Evolutionary conservation across 805 yeast genomes (phyloP).

Genomic region (Ogataea methylovora): DNA sequence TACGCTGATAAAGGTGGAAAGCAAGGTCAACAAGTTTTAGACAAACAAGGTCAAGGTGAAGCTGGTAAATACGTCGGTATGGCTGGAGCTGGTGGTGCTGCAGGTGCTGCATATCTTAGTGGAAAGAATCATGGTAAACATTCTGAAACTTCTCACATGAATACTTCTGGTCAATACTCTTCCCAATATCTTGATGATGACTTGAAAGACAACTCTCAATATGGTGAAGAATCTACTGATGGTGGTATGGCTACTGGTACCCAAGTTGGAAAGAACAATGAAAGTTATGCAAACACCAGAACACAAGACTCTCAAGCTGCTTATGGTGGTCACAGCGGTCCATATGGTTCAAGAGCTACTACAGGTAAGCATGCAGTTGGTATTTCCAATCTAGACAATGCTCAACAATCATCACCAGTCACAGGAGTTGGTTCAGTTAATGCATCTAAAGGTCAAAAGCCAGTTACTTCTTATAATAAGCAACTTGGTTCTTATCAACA

Average conservation of each 20-base stretch:
- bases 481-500: slow-evolving; percentile 1
- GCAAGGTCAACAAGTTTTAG: neutral
- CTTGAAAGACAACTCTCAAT: neutral
- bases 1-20: neutral
- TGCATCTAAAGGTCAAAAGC: too few species aligned
- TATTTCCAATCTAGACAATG: too few species aligned
- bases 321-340: too few species aligned
- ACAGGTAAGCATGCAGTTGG: neutral
- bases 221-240: neutral
- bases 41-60: neutral
- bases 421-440: too few species aligned
- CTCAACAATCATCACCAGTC: too few species aligned
- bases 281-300: too few species aligned
- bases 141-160: too few species aligned
- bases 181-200: neutral
- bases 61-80: slow-evolving; percentile 1
- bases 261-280: neutral
- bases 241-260: neutral
- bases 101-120: slow-evolving; percentile 2
- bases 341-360: too few species aligned
- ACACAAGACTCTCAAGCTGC: too few species aligned
- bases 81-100: neutral
- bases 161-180: too few species aligned
- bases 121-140: too few species aligned
- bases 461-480: too few species aligned